These are phyloP conservation scores for Clathrus columnatus DNA, from an alignment of 768 basidiomycete species.

Conservation along the genomic window DNA sequence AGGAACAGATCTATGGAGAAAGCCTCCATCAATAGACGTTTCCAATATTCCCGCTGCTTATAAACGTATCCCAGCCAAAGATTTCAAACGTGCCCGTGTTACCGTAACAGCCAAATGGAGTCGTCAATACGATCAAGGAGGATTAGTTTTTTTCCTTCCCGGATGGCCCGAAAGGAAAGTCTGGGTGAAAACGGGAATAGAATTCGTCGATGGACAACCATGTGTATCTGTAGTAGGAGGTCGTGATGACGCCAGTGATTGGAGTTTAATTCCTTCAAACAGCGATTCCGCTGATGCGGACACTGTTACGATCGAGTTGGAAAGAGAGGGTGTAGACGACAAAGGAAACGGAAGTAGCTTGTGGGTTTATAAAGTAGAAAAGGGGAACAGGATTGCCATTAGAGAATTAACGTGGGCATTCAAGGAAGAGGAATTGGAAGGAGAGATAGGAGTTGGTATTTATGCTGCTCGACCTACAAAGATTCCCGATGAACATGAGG, in stretches of 20 bases:
- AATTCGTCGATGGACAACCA: conserved; percentile 19
- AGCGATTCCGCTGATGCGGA: background rate
- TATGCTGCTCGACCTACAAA: conserved; percentile 20
- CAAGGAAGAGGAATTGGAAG: conserved; percentile 7
- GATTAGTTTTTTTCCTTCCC: conserved; percentile 18
- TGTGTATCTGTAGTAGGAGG: conserved; percentile 21
- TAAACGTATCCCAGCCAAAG: conserved; percentile 6
- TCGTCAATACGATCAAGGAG: conserved; percentile 24
- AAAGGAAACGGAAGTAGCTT: conserved; percentile 15
- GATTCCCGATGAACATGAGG: background rate
- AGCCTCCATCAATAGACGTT: conserved; percentile 18
- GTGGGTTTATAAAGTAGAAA: conserved; percentile 20
- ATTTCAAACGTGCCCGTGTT: conserved; percentile 18
- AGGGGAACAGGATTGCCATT: conserved; percentile 13
- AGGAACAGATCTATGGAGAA: conserved; percentile 24
- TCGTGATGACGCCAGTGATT: conserved; percentile 18
- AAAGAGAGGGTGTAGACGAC: conserved; percentile 10
- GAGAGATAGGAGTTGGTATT: conserved; percentile 16
- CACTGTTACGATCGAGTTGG: conserved; percentile 17
- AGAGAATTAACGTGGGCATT: conserved; percentile 24
- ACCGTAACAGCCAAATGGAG: conserved; percentile 22
- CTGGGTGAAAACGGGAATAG: conserved; percentile 25
- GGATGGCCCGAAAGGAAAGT: background rate
- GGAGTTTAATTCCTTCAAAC: conserved; percentile 19
- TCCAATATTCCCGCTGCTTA: conserved; percentile 17